These are phyloP conservation scores for Ogataea paraovalis DNA, from an alignment of 805 yeast genomes.

Conservation along the genomic window DNA sequence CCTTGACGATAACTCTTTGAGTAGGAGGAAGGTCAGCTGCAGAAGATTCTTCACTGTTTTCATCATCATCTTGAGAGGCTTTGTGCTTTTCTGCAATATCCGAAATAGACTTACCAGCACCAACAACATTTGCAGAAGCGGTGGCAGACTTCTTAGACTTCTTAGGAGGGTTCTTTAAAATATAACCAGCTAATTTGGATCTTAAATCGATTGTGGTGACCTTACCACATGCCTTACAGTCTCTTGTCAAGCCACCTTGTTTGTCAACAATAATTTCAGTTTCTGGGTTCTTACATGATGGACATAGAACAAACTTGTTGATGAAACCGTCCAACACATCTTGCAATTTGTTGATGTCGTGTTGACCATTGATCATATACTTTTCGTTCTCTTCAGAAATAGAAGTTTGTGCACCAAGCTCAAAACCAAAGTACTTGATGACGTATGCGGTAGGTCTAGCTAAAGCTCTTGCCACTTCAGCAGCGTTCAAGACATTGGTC, in stretches of 20 bases:
- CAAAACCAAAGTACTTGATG: conserved; percentile 92
- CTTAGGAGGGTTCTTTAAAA: conserved; percentile 84
- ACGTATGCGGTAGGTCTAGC: conserved; percentile 91
- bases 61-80: conserved; percentile 33
- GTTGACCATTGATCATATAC: conserved; percentile 91
- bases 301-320: conserved; percentile 88
- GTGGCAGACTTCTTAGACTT: conserved; percentile 80
- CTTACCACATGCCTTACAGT: conserved; percentile 98
- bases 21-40: conserved; percentile 50
- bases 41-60: conserved; percentile 33
- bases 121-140: conserved; percentile 84
- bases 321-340: conserved; percentile 94
- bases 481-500: conserved; percentile 84
- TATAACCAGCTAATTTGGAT: conserved; percentile 82
- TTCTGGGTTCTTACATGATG: conserved; percentile 94
- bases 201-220: conserved; percentile 79
- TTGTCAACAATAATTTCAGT: conserved; percentile 83
- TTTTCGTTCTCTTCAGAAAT: conserved; percentile 78
- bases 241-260: conserved; percentile 73
- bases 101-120: conserved; percentile 78
- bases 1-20: conserved; percentile 64
- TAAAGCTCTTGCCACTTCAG: conserved; percentile 92
- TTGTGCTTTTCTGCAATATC: conserved; percentile 63
- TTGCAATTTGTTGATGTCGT: conserved; percentile 85
- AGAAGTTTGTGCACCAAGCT: conserved; percentile 93